Evolutionary conservation across 176 grass and related monocot genomes (phyloP).

Genomic region (Areca catechu): DNA sequence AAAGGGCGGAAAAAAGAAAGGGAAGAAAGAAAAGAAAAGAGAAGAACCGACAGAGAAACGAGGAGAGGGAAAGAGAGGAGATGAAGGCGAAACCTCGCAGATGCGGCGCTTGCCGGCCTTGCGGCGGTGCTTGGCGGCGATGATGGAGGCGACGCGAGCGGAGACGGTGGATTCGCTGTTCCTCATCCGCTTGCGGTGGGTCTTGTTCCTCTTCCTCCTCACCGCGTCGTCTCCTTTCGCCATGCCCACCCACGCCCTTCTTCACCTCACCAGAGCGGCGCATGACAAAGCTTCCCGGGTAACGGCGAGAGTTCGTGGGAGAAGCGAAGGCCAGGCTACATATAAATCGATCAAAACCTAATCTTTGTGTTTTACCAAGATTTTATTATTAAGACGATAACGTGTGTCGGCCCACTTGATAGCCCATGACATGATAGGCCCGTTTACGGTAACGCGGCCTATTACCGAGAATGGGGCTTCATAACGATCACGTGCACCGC

Average conservation of each 20-base stretch:
- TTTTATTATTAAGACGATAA: too few species aligned
- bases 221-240: constrained; percentile 78
- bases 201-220: constrained; percentile 54
- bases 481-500: too few species aligned
- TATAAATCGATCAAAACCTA: too few species aligned
- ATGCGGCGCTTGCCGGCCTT: constrained; percentile 67
- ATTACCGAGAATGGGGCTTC: too few species aligned
- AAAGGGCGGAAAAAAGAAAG: not conserved
- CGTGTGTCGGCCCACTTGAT: too few species aligned
- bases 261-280: not conserved
- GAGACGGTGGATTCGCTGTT: constrained; percentile 74
- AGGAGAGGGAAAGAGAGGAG: too few species aligned
- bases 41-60: not conserved
- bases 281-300: not conserved
- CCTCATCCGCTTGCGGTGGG: constrained; percentile 59
- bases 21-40: too few species aligned
- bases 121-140: constrained; percentile 68
- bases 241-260: constrained; percentile 25
- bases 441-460: too few species aligned
- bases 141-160: constrained; percentile 59
- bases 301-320: too few species aligned
- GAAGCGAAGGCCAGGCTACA: too few species aligned
- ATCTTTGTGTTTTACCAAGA: too few species aligned
- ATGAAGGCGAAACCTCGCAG: constrained; percentile 46
- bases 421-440: too few species aligned